phyloP scores from a whole-genome alignment of 2,329 filamentous ascomycete species.

The Colletotrichum somersetense region DNA sequence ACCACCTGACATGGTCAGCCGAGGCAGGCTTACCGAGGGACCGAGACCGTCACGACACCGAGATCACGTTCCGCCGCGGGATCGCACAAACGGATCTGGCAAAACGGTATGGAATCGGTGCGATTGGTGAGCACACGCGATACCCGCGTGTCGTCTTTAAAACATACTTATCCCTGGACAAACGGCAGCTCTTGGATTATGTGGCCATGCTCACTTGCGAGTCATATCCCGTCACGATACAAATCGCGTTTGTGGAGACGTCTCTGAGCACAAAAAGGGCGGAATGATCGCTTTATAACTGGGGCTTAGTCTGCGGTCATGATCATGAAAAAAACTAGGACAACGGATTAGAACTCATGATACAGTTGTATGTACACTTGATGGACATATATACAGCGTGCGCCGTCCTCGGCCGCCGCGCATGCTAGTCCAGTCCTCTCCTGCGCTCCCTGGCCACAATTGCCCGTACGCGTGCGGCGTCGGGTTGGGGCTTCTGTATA shows the following conservation, averaged over 20 bases:
- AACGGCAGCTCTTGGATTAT: background rate
- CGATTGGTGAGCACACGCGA: constrained; percentile 12
- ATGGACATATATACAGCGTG: constrained; percentile 56
- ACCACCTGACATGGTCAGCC: constrained; percentile 33
- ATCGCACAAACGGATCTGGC: constrained; percentile 20
- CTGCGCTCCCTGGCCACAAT: constrained; percentile 57
- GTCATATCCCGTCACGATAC: constrained; percentile 15
- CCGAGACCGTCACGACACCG: constrained; percentile 16
- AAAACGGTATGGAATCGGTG: constrained; percentile 29
- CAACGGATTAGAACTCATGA: constrained; percentile 36
- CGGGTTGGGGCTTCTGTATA: constrained; percentile 61
- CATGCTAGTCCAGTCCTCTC: constrained; percentile 55
- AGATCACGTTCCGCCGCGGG: constrained; percentile 19
- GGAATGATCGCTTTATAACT: constrained; percentile 26
- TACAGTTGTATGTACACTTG: constrained; percentile 47
- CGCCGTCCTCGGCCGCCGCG: constrained; percentile 46
- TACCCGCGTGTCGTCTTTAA: constrained; percentile 1
- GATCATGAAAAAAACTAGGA: constrained; percentile 5
- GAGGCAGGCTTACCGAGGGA: constrained; percentile 27
- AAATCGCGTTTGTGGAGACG: constrained; percentile 9
- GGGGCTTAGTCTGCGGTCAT: constrained; percentile 11
- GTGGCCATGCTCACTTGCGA: background rate
- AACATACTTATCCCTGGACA: constrained; percentile 13
- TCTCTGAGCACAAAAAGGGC: background rate
- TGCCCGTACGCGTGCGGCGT: constrained; percentile 56